Percentiles rank a stretch among this genome's conserved stretches.
Evolutionary conservation across 2,329 filamentous ascomycete species (phyloP).

Genomic region (Periconia sp.): DNA sequence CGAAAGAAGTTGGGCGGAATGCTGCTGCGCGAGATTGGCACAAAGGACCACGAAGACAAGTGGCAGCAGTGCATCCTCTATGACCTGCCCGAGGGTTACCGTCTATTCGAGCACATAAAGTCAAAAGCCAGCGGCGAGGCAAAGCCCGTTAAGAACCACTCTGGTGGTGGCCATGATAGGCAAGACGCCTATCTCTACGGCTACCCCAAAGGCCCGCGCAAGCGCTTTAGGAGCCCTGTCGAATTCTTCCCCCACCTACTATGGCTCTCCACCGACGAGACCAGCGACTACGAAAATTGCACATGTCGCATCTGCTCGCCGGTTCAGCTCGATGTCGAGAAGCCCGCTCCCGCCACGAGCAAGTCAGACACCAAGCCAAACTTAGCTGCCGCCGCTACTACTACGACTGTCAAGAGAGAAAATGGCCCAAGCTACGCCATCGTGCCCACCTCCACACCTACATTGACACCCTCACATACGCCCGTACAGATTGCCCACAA

Average conservation of each 20-base stretch:
- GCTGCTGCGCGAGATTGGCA: constrained; percentile 58
- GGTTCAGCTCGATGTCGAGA: constrained; percentile 55
- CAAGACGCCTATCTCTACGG: constrained; percentile 68
- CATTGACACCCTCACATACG: too few species aligned
- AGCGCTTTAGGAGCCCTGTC: constrained; percentile 63
- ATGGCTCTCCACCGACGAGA: constrained; percentile 62
- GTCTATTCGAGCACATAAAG: constrained; percentile 64
- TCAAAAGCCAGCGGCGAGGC: constrained; percentile 56
- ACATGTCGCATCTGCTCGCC: constrained; percentile 64
- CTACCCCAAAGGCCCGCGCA: constrained; percentile 62
- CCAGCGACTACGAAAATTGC: constrained; percentile 61
- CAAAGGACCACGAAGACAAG: constrained; percentile 42
- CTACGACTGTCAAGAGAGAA: constrained; percentile 34
- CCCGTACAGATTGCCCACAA: constrained; percentile 23
- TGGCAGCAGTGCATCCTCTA: constrained; percentile 57
- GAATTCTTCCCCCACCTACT: constrained; percentile 67
- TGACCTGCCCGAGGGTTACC: constrained; percentile 62
- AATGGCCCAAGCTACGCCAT: neutral
- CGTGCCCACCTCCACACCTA: too few species aligned
- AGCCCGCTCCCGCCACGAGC: constrained; percentile 29
- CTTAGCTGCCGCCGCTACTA: constrained; percentile 18
- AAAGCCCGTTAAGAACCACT: constrained; percentile 57
- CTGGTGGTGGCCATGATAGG: constrained; percentile 58
- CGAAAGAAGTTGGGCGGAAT: constrained; percentile 65
- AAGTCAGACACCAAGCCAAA: constrained; percentile 32